phyloP scores from a whole-genome alignment of 192 early-diverging fungal genomes.

The Umbelopsis ramanniana region DNA sequence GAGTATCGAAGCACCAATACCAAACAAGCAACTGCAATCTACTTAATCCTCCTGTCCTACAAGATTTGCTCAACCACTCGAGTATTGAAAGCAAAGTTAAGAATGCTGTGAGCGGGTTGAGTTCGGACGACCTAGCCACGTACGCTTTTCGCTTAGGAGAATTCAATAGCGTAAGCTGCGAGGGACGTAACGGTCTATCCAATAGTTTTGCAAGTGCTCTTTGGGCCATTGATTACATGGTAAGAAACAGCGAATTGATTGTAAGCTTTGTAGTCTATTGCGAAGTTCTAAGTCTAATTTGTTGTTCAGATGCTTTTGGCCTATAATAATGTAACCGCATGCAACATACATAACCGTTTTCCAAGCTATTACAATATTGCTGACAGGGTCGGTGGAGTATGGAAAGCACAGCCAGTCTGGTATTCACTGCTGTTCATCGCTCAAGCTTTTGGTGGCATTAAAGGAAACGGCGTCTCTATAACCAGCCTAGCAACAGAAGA shows the following conservation, averaged over 20 bases:
- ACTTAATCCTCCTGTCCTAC: background rate
- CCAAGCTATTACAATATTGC: constrained; percentile 15
- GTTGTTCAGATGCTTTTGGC: background rate
- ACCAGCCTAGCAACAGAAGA: background rate
- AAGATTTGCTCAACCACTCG: constrained; percentile 7
- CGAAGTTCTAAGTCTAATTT: background rate
- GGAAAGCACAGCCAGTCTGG: background rate
- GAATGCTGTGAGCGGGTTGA: background rate
- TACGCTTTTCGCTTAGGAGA: background rate
- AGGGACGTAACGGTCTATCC: background rate
- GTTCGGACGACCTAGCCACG: background rate
- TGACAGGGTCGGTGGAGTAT: background rate
- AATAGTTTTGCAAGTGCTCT: background rate
- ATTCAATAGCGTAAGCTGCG: constrained; percentile 4
- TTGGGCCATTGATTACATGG: constrained; percentile 16
- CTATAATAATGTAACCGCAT: constrained; percentile 3
- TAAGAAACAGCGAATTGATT: background rate
- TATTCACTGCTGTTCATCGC: background rate
- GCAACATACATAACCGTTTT: constrained; percentile 2
- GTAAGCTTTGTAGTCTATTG: background rate
- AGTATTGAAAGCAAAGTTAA: background rate
- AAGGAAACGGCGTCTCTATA: background rate
- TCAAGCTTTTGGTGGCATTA: background rate
- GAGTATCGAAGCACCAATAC: constrained; percentile 9
- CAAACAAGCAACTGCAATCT: constrained; percentile 7